Conservation (phyloP, 371 early-diverging fungal genomes). For the Smittium culicis region DNA sequence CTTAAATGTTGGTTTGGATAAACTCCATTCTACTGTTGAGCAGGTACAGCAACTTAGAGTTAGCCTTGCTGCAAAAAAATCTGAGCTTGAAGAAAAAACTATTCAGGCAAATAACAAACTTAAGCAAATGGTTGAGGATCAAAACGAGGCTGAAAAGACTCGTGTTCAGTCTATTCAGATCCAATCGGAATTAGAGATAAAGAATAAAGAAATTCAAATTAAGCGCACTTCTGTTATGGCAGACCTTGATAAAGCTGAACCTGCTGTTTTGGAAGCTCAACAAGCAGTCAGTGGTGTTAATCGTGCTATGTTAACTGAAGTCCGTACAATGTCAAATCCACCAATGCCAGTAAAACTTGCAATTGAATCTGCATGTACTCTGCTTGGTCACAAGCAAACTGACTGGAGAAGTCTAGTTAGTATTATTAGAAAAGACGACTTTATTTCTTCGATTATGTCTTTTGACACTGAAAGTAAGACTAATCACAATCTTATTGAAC, state of each 20-base stretch:
- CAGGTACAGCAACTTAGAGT: constrained; percentile 88
- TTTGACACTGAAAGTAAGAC: constrained; percentile 74
- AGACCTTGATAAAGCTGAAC: constrained; percentile 91
- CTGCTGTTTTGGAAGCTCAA: constrained; percentile 93
- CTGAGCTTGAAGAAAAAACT: constrained; percentile 78
- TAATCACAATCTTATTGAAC: constrained; percentile 56
- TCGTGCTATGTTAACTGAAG: constrained; percentile 95
- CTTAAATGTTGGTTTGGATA: constrained; percentile 92
- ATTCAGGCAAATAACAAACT: constrained; percentile 89
- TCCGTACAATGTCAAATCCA: constrained; percentile 95
- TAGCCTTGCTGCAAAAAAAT: constrained; percentile 76
- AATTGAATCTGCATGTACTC: constrained; percentile 92
- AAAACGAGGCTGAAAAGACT: constrained; percentile 90
- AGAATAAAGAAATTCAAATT: constrained; percentile 67
- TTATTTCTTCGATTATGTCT: constrained; percentile 91
- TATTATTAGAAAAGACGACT: constrained; percentile 91
- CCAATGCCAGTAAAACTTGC: constrained; percentile 92
- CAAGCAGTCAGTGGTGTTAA: constrained; percentile 86
- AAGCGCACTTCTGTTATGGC: constrained; percentile 67
- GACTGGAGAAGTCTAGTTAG: constrained; percentile 79
- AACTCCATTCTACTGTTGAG: constrained; percentile 85
- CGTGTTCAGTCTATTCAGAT: constrained; percentile 68
- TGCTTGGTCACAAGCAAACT: constrained; percentile 78
- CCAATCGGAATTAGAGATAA: constrained; percentile 56
- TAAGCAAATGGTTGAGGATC: constrained; percentile 87